Evolutionary conservation across 208 protist species (phyloP), one percentile per base, ranked within the genome.

Genomic region (Leishmania tarentolae): DNA sequence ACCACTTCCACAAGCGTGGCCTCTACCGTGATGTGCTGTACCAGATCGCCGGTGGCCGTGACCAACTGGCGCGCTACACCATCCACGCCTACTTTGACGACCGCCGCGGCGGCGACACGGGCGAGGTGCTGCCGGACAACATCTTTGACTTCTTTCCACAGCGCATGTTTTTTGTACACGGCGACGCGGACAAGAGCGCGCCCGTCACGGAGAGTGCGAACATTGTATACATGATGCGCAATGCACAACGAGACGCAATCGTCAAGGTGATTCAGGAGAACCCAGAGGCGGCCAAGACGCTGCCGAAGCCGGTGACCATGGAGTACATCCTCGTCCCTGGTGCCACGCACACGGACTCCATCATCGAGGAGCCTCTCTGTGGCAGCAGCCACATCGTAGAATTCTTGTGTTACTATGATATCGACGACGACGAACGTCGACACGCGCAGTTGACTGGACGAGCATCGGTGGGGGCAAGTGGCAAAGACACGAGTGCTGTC

Each of bases 121-220:
- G 92, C 28, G 94, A 97, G 79, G 83, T 85, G 68, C 83, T 96
- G 77, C 92, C 92, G n/a, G 84, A 91, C 57, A 96, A 92, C 83
- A 86, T 96, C 52, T 96, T 96, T 81, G 93, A 97, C 73, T 94
- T 90, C 79, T 78, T 97, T 40, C 94, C 94, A 24, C 71, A 82
- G 72, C 80, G 79, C 40, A 97, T 97, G 90, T 91, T 88, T 78
- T 95, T 96, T 66, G 84, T 96, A 50, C 94, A 97, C 79, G 94
- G 94, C 52, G 94, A 96, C 75, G 87, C 84, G 0, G 94, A 97
- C 85, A 91, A 79, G 76, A 93, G 89, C 70, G 91, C 94, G 5
- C 94, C 94, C 7, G 66, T 92, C 65, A 88, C 86, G 70, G 94
- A 97, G 92, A 92, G 89, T 53, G 87, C 87, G n/a, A 91, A 93